Evolutionary conservation across 1,284 basidiomycete species (phyloP).

Genomic region (Fereydounia khargensis): DNA sequence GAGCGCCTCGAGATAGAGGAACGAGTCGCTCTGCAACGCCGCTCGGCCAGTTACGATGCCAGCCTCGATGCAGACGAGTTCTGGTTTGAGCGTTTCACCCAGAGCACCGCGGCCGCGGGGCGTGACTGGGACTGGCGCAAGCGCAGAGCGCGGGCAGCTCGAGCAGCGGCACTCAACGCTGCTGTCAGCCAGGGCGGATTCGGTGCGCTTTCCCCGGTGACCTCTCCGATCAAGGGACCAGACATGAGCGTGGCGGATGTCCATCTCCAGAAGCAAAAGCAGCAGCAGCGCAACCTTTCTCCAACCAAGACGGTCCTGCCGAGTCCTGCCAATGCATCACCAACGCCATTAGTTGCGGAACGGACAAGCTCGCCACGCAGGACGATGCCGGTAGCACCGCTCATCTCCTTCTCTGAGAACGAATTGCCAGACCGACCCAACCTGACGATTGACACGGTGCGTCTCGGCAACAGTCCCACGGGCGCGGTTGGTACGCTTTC

Average conservation of each 20-base stretch:
- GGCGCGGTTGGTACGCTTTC: no score
- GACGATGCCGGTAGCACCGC: constrained; percentile 11
- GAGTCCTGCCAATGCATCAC: no score
- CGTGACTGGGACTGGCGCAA: constrained; percentile 54
- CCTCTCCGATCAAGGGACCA: no score
- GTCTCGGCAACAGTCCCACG: no score
- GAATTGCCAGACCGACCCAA: constrained; percentile 6
- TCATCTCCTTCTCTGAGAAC: constrained; percentile 20
- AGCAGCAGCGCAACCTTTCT: neutral
- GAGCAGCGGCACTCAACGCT: neutral
- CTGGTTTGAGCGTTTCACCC: constrained; percentile 53
- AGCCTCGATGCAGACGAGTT: constrained; percentile 29
- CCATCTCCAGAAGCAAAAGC: constrained; percentile 11
- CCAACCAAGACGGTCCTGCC: no score
- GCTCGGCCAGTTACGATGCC: neutral
- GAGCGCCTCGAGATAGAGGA: constrained; percentile 40
- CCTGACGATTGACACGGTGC: constrained; percentile 17
- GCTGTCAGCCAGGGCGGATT: no score
- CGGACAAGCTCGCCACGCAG: constrained; percentile 6
- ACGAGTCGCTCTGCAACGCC: constrained; percentile 7
- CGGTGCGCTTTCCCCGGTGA: no score
- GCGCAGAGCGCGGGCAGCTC: constrained; percentile 8
- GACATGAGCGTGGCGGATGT: constrained; percentile 22
- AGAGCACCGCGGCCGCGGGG: constrained; percentile 50
- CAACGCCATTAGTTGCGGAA: no score